phyloP scores from a whole-genome alignment of 495 filamentous ascomycete genomes.

The Halenospora varia region DNA sequence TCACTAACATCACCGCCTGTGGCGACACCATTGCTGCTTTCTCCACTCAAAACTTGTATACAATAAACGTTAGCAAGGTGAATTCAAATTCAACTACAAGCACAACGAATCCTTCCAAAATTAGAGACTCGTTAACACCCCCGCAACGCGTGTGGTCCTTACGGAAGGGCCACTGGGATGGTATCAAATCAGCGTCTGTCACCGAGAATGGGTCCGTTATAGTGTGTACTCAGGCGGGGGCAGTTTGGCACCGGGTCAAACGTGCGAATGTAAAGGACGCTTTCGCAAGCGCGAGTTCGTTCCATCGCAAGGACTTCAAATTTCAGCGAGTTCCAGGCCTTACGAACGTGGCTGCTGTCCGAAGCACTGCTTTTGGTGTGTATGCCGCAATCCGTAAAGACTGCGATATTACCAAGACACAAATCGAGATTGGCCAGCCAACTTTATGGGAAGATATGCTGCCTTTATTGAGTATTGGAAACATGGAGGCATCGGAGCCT shows the following conservation, averaged over 20 bases:
- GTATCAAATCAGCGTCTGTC: conserved; percentile 79
- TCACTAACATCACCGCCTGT: conserved; percentile 72
- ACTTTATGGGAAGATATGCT: conserved; percentile 72
- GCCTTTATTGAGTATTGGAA: conserved; percentile 59
- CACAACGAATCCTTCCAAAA: conserved; percentile 86
- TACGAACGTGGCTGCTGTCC: conserved; percentile 75
- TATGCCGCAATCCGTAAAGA: conserved; percentile 87
- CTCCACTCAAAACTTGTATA: conserved; percentile 78
- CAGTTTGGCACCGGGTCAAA: conserved; percentile 83
- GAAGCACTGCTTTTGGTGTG: conserved; percentile 82
- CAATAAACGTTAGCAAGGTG: conserved; percentile 61
- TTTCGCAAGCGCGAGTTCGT: conserved; percentile 42
- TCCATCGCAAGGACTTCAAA: conserved; percentile 79
- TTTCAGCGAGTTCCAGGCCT: conserved; percentile 85
- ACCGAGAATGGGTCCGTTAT: conserved; percentile 95
- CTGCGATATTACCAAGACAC: conserved; percentile 72
- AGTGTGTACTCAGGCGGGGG: conserved; percentile 85
- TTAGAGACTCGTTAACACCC: conserved; percentile 60
- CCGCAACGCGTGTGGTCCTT: conserved; percentile 79
- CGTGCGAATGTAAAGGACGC: conserved; percentile 75
- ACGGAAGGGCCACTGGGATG: conserved; percentile 74
- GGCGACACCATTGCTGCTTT: conserved; percentile 88
- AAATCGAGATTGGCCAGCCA: conserved; percentile 59
- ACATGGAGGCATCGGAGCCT: conserved; percentile 35
- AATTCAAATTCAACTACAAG: conserved; percentile 60